Base-by-base conservation (phyloP, 768 basidiomycete species). In the Lactifluus echinatus region DNA sequence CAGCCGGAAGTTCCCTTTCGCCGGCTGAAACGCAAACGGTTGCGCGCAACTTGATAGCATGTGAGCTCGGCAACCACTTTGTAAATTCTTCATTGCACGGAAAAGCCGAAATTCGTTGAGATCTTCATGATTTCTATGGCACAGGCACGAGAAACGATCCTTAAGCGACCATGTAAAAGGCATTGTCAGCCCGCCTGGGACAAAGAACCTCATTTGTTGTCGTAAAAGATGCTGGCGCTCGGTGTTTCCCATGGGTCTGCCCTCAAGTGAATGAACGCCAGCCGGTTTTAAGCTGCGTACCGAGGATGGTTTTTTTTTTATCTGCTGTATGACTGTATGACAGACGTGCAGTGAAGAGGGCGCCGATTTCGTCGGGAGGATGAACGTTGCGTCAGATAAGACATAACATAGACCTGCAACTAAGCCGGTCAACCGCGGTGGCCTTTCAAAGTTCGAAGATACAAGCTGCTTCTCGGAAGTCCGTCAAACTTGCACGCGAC, bases 41-140 rank as follows among this genome's bases (percentile, higher is more conserved):
- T n/a, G 10, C 23, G n/a, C 46, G 29, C 19, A 29, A 19, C 39
- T 44, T 31, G 40, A 28, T 44, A 19, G 34, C 26, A 44, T 21
- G 37, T 15, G 24, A n/a, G 26, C 33, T 36, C 11, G 5, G 15
- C 19, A 15, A 15, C 49, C 26, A 23, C 12, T 26, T 37, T 49
- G 29, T 21, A 29, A 19, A 23, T 5, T 42, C 44, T 46, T 19
- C 44, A 54, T 21, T 34, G 15, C n/a, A 36, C 12, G 17, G 34
- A 46, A 54, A 29, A 28, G 11, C 26, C 26, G 49, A 31, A 28
- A 29, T 21, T 50, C 21, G 26, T 23, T 23, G 15, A 24, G 29
- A 56, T 50, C 33, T 56, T 34, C 26, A 46, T 54, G 29, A 56
- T 50, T n/a, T 49, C 36, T n/a, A 46, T 47, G 44, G n/a, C 14